Evolutionary conservation across 2,329 filamentous ascomycete species (phyloP), one percentile per base, ranked within the genome.

Genomic region (Talaromyces rugulosus): DNA sequence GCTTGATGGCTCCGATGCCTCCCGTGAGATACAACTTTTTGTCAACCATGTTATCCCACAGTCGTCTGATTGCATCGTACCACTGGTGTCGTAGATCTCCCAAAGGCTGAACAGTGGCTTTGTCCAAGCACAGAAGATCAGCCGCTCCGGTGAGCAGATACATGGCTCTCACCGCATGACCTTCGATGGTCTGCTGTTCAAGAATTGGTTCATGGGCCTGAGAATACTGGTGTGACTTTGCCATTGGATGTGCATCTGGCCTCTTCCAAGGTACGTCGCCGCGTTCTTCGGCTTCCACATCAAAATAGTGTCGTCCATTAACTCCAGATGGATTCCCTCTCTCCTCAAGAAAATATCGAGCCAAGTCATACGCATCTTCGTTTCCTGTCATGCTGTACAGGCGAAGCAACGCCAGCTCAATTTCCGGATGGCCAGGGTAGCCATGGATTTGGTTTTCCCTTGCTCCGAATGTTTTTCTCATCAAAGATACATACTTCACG

Each of bases 11-110:
- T 0, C 86, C 85, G 54, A 88, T 82, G 0, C 85, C 85, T 1
- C 85, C 86, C 0, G 86, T 88, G 14, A 86, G 68, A 62, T 86
- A 88, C 82, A 87, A 85, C 68, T 87, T 88, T 61, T 80, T 79
- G 47, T 83, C 75, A 0, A 85, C 80, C 84, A 87, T 87, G 64
- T 87, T 86, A 34, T 78, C 69, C 85, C 85, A 88, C 4, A 87
- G 71, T 8, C 79, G 73, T 28, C 75, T 69, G 0, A 87, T 66
- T 1, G 83, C 75, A 0, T 70, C 36, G 36, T 40, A 40, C 36
- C 36, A 40, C 36, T 40, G 67, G 18, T 72, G 62, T 66, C 78
- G 79, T 28, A 71, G 14, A 14, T 18, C 31, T 30, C 53, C 53
- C 27, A 50, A 59, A 40, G 36, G 36, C 27, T 69, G 67, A 56